Conservation (phyloP, 345 rosid genomes). For the Eucalyptus fibrosa region DNA sequence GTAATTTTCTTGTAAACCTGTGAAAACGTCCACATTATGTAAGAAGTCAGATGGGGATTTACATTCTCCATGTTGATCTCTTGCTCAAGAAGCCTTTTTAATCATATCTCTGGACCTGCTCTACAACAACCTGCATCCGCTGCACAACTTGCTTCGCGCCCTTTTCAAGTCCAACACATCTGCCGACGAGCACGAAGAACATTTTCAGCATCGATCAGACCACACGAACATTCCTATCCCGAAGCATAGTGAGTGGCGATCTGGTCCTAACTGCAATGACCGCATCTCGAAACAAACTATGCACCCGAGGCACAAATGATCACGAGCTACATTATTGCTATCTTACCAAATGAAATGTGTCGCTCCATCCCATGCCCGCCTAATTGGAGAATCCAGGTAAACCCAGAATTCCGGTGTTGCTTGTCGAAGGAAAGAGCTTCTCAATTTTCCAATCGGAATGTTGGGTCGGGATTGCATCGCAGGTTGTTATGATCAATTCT, state of each 20-base stretch:
- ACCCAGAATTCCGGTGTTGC: background rate
- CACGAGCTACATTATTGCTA: background rate
- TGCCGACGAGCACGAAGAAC: background rate
- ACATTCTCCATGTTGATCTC: background rate
- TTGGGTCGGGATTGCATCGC: background rate
- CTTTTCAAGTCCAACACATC: background rate
- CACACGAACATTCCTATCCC: background rate
- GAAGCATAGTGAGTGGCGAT: background rate
- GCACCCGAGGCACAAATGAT: background rate
- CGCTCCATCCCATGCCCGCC: background rate
- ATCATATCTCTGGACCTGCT: background rate
- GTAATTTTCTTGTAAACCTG: background rate
- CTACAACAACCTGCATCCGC: background rate
- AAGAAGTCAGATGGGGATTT: background rate
- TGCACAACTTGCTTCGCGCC: background rate
- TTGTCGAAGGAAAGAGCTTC: background rate
- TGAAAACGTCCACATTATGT: background rate
- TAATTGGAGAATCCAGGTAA: background rate
- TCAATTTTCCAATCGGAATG: background rate
- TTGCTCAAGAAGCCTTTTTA: background rate
- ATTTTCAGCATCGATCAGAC: background rate
- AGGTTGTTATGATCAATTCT: background rate
- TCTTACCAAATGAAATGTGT: background rate
- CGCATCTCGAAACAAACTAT: background rate
- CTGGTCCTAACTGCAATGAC: background rate